A percentile compares a stretch with the other conserved stretches of the same genome.
phyloP scores from a whole-genome alignment of 2,329 filamentous ascomycete species.

The Pseudofabraea citricarpa region DNA sequence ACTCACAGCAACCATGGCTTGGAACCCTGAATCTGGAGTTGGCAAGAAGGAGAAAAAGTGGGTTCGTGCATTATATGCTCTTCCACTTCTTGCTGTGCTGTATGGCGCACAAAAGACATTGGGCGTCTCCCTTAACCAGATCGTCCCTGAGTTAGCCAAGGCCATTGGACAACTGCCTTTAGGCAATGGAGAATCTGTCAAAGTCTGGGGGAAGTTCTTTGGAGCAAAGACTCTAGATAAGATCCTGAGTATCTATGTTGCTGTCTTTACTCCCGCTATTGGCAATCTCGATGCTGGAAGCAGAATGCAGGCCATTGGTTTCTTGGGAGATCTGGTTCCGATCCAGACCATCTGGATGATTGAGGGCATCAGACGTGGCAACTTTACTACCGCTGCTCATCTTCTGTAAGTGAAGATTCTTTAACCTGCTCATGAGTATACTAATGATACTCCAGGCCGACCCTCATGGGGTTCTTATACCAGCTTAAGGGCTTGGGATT shows the following conservation, averaged over 20 bases:
- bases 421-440: too few relatives aligned
- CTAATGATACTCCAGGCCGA: conserved; percentile 15
- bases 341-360: conserved; percentile 26
- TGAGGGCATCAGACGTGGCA: conserved; percentile 24
- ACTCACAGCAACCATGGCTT: conserved; percentile 22
- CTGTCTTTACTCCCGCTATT: conserved; percentile 17
- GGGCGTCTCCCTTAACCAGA: conserved; percentile 4
- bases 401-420: conserved; percentile 13
- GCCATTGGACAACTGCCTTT: not conserved
- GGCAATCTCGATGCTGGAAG: conserved; percentile 12
- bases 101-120: conserved; percentile 14
- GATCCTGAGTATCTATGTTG: conserved; percentile 14
- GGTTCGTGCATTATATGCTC: conserved; percentile 17
- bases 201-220: conserved; percentile 12
- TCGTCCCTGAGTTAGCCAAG: conserved; percentile 2
- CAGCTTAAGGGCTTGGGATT: conserved; percentile 27
- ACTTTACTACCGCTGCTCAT: conserved; percentile 20
- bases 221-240: conserved; percentile 13
- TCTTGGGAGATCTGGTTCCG: conserved; percentile 22
- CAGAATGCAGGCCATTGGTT: conserved; percentile 18
- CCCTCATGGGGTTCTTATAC: conserved; percentile 21
- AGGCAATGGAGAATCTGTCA: conserved; percentile 2
- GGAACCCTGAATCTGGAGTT: conserved; percentile 22
- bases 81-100: conserved; percentile 14
- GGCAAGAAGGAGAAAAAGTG: conserved; percentile 22